Evolutionary conservation across 169 alveolate species (phyloP), one percentile per base, ranked within the genome.

Genomic region (Plasmodium malariae): DNA sequence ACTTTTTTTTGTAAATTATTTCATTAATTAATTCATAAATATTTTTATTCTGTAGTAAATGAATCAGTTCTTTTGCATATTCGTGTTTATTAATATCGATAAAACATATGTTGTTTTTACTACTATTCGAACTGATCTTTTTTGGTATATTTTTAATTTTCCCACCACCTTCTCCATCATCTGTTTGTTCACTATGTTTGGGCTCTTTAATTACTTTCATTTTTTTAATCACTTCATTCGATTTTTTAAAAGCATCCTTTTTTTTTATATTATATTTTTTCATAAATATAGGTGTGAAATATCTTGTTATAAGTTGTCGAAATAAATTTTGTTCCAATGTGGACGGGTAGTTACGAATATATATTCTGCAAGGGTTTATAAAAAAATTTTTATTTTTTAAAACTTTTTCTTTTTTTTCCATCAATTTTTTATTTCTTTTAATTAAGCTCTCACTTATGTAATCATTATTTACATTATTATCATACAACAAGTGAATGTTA

Each of bases 261-360:
- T 57, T 86, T 86, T 86, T 86, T 71, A 86, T 43, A 37, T 70
- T 70, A 32, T 69, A 30, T 43, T 86, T 86, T 45, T 86, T 24
- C 74, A 86, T 86, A 86, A 86, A 26, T 86, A 86, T 70, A 19
- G 87, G 92, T 9, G 92, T 86, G 48, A 86, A 86, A 71, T 86
- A 40, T 69, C 70, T 86, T 36, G 70, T 21, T 45, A 86, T 45
- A 37, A 86, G 74, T 57, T 59, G 74, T 12, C 92, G 70, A 60
- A 86, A 86, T 19, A 9, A 24, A 43, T 86, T 86, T 32, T 86
- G 86, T 54, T 68, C 78, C 34, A 86, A 69, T n/a, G 37, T 24
- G 40, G 63, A 49, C 2, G 92, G 92, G 70, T 86, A 86, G 17
- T 86, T 86, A 30, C 92, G 51, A 45, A 86, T 63, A 65, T 86